Conservation (phyloP, 2,329 filamentous ascomycete genomes). For the Zalaria obscura region DNA sequence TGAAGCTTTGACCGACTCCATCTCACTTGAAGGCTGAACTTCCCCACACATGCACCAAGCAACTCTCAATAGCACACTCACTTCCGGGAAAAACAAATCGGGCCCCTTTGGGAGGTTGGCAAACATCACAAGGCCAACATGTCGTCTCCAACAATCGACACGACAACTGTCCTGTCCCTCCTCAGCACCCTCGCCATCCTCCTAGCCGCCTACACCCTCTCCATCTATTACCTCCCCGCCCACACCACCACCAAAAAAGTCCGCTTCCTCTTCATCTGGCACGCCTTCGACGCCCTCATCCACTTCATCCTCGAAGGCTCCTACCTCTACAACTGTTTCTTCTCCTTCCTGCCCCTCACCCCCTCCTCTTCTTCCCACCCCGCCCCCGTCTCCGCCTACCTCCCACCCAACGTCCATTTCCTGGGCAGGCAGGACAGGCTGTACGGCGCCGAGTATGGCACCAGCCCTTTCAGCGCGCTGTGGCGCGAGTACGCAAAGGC, state of each 20-base stretch:
- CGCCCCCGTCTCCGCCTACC: conserved; percentile 22
- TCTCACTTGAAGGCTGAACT: too few species aligned
- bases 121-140: not conserved
- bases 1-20: too few species aligned
- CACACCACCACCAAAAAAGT: conserved; percentile 38
- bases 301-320: conserved; percentile 84
- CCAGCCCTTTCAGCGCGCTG: conserved; percentile 36
- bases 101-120: too few species aligned
- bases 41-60: too few species aligned
- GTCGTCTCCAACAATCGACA: conserved; percentile 19
- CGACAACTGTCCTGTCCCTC: conserved; percentile 41
- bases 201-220: conserved; percentile 35
- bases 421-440: conserved; percentile 38
- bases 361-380: conserved; percentile 9
- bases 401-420: conserved; percentile 36
- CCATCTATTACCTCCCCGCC: conserved; percentile 36
- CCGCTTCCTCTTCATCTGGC: conserved; percentile 84
- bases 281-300: conserved; percentile 81
- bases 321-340: conserved; percentile 92
- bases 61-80: too few species aligned
- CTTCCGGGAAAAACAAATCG: too few species aligned
- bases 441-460: conserved; percentile 46
- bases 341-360: conserved; percentile 40
- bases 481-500: conserved; percentile 56
- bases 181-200: conserved; percentile 40